These are phyloP conservation scores for Colletotrichum sublineola DNA, from an alignment of 2,329 filamentous ascomycete species.

Conservation along the genomic window DNA sequence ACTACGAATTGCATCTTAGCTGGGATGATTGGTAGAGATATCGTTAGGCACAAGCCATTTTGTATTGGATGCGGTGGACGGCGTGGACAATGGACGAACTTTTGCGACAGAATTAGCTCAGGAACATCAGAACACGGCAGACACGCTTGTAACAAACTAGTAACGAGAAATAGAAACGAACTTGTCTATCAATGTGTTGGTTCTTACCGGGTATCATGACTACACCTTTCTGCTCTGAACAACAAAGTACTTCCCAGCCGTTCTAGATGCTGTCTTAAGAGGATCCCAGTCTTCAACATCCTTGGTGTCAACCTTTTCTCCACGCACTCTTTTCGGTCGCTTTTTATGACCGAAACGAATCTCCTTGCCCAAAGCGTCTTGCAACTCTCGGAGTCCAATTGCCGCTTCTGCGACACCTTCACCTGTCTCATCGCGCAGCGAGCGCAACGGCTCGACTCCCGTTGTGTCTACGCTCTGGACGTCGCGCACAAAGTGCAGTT, in stretches of 20 bases:
- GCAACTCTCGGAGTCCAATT: constrained; percentile 70
- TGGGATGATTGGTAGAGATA: constrained; percentile 36
- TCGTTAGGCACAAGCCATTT: constrained; percentile 21
- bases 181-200: constrained; percentile 17
- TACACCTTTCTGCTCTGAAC: constrained; percentile 70
- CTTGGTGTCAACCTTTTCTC: constrained; percentile 53
- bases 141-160: constrained; percentile 15
- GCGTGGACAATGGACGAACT: constrained; percentile 8
- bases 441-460: constrained; percentile 78
- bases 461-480: constrained; percentile 84
- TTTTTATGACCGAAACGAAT: constrained; percentile 68
- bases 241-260: constrained; percentile 80
- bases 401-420: constrained; percentile 67
- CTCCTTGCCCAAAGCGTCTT: constrained; percentile 71
- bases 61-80: constrained; percentile 14
- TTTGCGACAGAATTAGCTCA: constrained; percentile 24
- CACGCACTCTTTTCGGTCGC: constrained; percentile 56
- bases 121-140: neutral
- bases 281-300: constrained; percentile 78
- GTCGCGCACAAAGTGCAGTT: constrained; percentile 91
- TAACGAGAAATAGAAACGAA: constrained; percentile 26
- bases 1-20: constrained; percentile 38
- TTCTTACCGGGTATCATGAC: constrained; percentile 39
- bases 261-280: constrained; percentile 74
- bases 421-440: constrained; percentile 84